phyloP scores from a whole-genome alignment of 2,329 filamentous ascomycete genomes.

The Aspergillus brasiliensis region DNA sequence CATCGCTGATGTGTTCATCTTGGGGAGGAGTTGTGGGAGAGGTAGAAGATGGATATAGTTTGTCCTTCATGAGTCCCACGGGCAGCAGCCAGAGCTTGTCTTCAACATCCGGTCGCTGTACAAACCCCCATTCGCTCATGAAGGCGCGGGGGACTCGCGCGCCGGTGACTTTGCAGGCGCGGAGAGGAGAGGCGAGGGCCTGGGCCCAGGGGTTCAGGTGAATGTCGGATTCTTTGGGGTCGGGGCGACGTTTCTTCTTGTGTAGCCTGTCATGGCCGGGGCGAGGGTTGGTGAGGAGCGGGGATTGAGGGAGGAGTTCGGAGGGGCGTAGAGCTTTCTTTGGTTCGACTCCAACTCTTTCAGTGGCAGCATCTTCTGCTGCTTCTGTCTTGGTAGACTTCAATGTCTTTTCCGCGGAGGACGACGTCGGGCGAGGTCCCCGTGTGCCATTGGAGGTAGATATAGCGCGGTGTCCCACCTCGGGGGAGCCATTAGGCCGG shows the following conservation, averaged over 20 bases:
- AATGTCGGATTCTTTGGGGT: constrained; percentile 25
- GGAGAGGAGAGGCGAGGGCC: constrained; percentile 40
- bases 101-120: constrained; percentile 29
- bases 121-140: constrained; percentile 39
- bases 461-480: background rate
- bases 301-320: constrained; percentile 39
- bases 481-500: constrained; percentile 1
- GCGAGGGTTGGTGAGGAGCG: constrained; percentile 30
- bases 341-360: background rate
- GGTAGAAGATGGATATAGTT: constrained; percentile 12
- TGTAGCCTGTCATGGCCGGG: constrained; percentile 21
- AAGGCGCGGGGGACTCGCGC: constrained; percentile 37
- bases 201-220: constrained; percentile 46
- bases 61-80: constrained; percentile 33
- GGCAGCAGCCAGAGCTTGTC: constrained; percentile 38
- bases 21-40: too few species aligned
- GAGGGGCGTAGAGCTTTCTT: constrained; percentile 26
- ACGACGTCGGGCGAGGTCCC: too few species aligned
- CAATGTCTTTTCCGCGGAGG: constrained; percentile 10
- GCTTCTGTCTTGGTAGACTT: background rate
- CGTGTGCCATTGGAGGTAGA: constrained; percentile 11
- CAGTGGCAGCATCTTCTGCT: too few species aligned
- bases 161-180: constrained; percentile 37
- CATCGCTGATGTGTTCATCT: background rate
- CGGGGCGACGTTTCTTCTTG: constrained; percentile 31